phyloP scores from a whole-genome alignment of 345 rosid genomes.

The Aquilaria sinensis region DNA sequence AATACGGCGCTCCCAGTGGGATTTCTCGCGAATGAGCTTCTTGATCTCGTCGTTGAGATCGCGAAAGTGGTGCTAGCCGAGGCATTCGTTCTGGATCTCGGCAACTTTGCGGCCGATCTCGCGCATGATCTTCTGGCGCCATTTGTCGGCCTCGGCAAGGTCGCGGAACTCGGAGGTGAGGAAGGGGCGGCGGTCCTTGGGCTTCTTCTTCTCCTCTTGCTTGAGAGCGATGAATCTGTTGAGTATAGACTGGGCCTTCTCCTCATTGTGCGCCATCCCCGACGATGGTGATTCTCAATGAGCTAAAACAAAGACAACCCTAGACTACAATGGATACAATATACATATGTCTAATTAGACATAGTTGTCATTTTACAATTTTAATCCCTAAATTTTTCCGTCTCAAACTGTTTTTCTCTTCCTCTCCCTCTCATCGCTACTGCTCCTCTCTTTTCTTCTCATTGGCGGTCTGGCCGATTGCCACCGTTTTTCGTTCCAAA shows the following conservation, averaged over 20 bases:
- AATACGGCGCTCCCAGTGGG: slow-evolving; percentile 88
- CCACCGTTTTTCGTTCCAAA: too few relatives aligned
- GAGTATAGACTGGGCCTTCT: slow-evolving; percentile 97
- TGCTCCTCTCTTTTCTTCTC: too few relatives aligned
- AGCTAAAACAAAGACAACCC: too few relatives aligned
- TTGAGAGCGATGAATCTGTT: slow-evolving; percentile 71
- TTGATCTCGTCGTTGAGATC: slow-evolving; percentile 94
- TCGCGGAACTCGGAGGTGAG: slow-evolving; percentile 90
- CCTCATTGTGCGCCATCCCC: slow-evolving; percentile 87
- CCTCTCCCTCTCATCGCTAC: too few relatives aligned
- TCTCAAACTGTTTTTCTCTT: too few relatives aligned
- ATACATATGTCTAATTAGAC: too few relatives aligned
- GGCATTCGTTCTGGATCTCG: slow-evolving; percentile 95
- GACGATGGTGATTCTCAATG: too few relatives aligned
- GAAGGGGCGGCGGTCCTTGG: slow-evolving; percentile 84
- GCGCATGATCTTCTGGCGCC: slow-evolving; percentile 90
- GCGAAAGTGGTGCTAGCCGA: slow-evolving; percentile 83
- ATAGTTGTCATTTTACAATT: too few relatives aligned
- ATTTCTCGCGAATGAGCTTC: slow-evolving; percentile 81
- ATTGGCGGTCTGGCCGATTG: too few relatives aligned
- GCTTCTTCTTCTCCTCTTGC: slow-evolving; percentile 84
- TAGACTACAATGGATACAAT: too few relatives aligned
- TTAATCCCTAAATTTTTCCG: too few relatives aligned
- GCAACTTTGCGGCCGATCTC: slow-evolving; percentile 89
- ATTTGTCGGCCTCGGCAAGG: slow-evolving; percentile 84